Evolutionary conservation across 2,329 filamentous ascomycete genomes (phyloP), one percentile per base, ranked within the genome.

Genomic region (Aspergillus ochraceus): DNA sequence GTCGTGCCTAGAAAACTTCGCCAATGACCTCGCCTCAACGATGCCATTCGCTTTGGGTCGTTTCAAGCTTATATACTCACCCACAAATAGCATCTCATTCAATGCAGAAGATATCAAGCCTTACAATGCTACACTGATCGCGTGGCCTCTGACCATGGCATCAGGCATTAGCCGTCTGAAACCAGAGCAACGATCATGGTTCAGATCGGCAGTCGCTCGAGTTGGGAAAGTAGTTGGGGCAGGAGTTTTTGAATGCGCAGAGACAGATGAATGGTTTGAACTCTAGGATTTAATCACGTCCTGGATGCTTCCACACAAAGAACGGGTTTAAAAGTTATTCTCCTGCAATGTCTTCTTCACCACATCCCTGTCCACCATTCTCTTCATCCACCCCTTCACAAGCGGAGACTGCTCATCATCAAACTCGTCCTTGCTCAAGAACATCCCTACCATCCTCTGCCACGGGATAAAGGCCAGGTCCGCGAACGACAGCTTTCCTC

Each of bases 381-480:
- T 36, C 19, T 20, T 20, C 51, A 53, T 11, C 51, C 51, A 53
- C 17, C 6, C 51, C 30, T 32, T 20, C 17, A 53, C 26, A n/a
- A n/a, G 30, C 30, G 51, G 51, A 53, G 42, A 53, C 30, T 53
- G 20, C 17, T 24, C 30, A 10, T 20, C 51, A 32, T 53, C 30
- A 39, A 19, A 42, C 30, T 30, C 51, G 9, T 53, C 51, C 26
- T 36, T 20, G 14, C 3, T 14, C 51, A 53, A n/a, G 17, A 39
- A 20, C 51, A n/a, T 39, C 30, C 1, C 24, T 3, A 30, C 30
- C 29, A 36, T 36, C 14, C 22, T 45, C 30, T 57, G 54, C 54
- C 54, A 57, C 22, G 54, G 11, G 12, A 57, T 20, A 12, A 51
- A 57, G 3, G 47, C 47, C 12, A 57, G 22, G 32, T 57, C 55